These are phyloP conservation scores for Endotrypanum monterogeii DNA, from an alignment of 208 protist species.

Conservation along the genomic window DNA sequence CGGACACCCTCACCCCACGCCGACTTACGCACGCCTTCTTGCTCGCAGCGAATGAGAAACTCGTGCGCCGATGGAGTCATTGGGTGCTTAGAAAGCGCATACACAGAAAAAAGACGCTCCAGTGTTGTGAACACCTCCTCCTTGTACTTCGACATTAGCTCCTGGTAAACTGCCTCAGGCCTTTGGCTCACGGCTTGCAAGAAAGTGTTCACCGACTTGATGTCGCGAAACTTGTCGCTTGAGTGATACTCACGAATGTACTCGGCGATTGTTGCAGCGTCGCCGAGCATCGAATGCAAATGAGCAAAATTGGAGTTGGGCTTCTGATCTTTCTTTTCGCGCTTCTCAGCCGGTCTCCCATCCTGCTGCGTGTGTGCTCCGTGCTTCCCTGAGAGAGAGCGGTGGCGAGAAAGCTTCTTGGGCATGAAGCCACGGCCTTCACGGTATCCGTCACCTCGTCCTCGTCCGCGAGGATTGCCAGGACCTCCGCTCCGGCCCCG, in stretches of 20 bases:
- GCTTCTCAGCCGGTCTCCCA: constrained; percentile 26
- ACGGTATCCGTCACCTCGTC: not conserved
- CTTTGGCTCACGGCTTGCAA: constrained; percentile 73
- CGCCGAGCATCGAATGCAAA: constrained; percentile 43
- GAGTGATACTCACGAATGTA: constrained; percentile 57
- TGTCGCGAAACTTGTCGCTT: constrained; percentile 47
- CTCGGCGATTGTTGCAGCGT: constrained; percentile 55
- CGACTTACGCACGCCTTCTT: constrained; percentile 60
- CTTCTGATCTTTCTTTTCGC: constrained; percentile 43
- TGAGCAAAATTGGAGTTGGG: constrained; percentile 61
- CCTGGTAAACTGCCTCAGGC: constrained; percentile 44
- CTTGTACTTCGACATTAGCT: constrained; percentile 58
- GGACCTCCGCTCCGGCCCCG: not conserved
- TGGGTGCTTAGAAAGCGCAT: constrained; percentile 37
- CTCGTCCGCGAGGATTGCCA: constrained; percentile 9
- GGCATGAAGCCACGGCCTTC: constrained; percentile 7
- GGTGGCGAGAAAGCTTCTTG: constrained; percentile 19
- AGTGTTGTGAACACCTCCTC: constrained; percentile 51
- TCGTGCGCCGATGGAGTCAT: constrained; percentile 67
- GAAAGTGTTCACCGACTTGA: constrained; percentile 66
- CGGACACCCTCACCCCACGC: constrained; percentile 39
- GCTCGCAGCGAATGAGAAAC: constrained; percentile 85
- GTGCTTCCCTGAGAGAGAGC: constrained; percentile 31
- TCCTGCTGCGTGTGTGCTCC: constrained; percentile 18
- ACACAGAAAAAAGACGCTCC: constrained; percentile 65